Conservation (phyloP, 306 rosid genomes). For the Luffa aegyptiaca region DNA sequence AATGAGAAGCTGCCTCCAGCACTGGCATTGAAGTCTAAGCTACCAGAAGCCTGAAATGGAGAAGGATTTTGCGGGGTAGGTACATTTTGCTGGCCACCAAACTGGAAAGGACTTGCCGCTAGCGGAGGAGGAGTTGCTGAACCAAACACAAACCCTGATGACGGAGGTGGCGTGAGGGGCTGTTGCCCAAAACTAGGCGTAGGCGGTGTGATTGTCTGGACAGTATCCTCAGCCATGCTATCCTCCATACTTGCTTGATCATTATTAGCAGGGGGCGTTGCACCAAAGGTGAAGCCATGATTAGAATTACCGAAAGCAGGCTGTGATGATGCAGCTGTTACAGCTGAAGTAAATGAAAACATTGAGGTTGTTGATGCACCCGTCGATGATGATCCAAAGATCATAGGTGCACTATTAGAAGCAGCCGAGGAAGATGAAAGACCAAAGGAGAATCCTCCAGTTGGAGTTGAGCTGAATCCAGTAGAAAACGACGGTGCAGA, state of each 20-base stretch:
- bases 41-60: slow-evolving; percentile 65
- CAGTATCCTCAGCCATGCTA: slow-evolving; percentile 86
- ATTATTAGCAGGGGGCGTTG: slow-evolving; percentile 39
- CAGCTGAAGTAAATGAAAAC: slow-evolving; percentile 50
- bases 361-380: slow-evolving; percentile 35
- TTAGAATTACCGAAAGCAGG: slow-evolving; percentile 46
- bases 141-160: slow-evolving; percentile 52
- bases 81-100: slow-evolving; percentile 41
- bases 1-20: slow-evolving; percentile 70
- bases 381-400: slow-evolving; percentile 44
- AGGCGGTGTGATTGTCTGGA: slow-evolving; percentile 27
- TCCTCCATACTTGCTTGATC: slow-evolving; percentile 78
- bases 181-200: slow-evolving; percentile 44
- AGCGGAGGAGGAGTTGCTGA: slow-evolving; percentile 25
- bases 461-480: slow-evolving; percentile 17
- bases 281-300: slow-evolving; percentile 27
- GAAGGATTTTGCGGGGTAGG: slow-evolving; percentile 40
- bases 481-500: slow-evolving; percentile 36
- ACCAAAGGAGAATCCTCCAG: slow-evolving; percentile 20
- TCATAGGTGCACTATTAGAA: neutral
- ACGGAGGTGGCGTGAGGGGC: slow-evolving; percentile 26
- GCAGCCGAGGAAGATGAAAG: slow-evolving; percentile 10
- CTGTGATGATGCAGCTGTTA: slow-evolving; percentile 33
- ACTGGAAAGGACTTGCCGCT: slow-evolving; percentile 41
- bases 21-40: slow-evolving; percentile 33